Conservation (phyloP, 2,329 filamentous ascomycete genomes). For the Cephalotrichum gorgonifer region DNA sequence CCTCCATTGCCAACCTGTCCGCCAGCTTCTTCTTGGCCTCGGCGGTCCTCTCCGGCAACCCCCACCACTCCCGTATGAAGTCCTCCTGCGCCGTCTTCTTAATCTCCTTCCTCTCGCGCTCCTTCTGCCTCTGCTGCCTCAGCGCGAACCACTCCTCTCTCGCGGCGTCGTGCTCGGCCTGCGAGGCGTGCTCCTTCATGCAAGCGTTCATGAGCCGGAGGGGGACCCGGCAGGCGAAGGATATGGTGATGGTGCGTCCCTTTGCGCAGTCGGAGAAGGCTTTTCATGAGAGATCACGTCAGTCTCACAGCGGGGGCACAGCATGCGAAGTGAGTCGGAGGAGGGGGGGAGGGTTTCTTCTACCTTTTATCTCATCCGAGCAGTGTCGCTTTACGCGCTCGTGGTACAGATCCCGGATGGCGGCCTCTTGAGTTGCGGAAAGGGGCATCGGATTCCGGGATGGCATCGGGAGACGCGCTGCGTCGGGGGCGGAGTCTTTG, state of each 20-base stretch:
- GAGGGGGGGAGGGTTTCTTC: too few species aligned
- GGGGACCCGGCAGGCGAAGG: conserved; percentile 73
- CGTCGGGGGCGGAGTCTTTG: conserved; percentile 23
- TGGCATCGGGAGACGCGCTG: conserved; percentile 29
- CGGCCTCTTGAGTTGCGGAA: conserved; percentile 69
- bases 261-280: conserved; percentile 87
- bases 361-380: conserved; percentile 68
- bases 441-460: conserved; percentile 74
- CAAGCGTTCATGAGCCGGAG: conserved; percentile 86
- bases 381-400: conserved; percentile 68
- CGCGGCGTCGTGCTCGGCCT: conserved; percentile 75
- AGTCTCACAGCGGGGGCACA: neutral
- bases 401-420: conserved; percentile 73
- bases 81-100: conserved; percentile 50
- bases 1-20: conserved; percentile 36
- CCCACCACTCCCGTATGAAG: conserved; percentile 60
- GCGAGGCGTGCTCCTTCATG: conserved; percentile 81
- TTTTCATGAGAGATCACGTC: conserved; percentile 23
- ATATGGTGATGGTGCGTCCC: conserved; percentile 75
- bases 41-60: conserved; percentile 45
- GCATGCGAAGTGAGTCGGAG: neutral
- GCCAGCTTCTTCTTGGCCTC: conserved; percentile 38
- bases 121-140: conserved; percentile 57
- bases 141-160: conserved; percentile 87
- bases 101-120: conserved; percentile 53